Evolutionary conservation across 768 basidiomycete species (phyloP), one percentile per base, ranked within the genome.

Genomic region (Neoboletus magnificus): DNA sequence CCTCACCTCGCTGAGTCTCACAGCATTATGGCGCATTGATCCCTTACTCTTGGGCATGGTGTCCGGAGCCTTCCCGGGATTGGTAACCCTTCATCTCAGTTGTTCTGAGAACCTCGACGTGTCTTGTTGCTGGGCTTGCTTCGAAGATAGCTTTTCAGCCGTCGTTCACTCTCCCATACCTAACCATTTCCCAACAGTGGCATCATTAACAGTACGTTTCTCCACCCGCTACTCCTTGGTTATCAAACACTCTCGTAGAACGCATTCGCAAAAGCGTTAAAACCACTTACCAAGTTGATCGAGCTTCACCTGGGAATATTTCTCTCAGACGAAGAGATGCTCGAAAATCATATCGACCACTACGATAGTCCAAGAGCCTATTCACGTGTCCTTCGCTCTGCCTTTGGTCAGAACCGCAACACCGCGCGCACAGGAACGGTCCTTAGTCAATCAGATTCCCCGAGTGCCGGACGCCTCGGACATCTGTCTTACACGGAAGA

Each of bases 111-210:
- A 83, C 37, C 72, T 88, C 43, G 79, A 82, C 53, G 63, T 76
- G 29, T 73, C 70, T 48, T 86, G 84, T 64, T 89, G 87, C 66
- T 82, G 82, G 77, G 61, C 65, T 43, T 89, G 87, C 65, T 82
- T 82, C 56, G 83, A 84, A 69, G 85, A 86, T 41, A 83, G 80
- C 46, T 71, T 82, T 25, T 76, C 71, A 10, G 74, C 76, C 48
- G 76, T 77, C 25, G 56, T 77, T 4, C 86, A 89, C 67, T 89
- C 86, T 8, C 86, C 87, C 0, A 74, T 89, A 52, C 82, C 82
- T 7, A 78, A 80, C 18, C 65, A 77, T 27, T 84, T 76, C 61
- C 51, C 66, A 16, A 72, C 76, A 27, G 75, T 71, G 9, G 61
- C 70, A 44, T 66, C 70, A 13, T 72, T 89, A 54, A 78, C 80